phyloP scores from a whole-genome alignment of 1,284 basidiomycete genomes.

The Marasmius sp. region DNA sequence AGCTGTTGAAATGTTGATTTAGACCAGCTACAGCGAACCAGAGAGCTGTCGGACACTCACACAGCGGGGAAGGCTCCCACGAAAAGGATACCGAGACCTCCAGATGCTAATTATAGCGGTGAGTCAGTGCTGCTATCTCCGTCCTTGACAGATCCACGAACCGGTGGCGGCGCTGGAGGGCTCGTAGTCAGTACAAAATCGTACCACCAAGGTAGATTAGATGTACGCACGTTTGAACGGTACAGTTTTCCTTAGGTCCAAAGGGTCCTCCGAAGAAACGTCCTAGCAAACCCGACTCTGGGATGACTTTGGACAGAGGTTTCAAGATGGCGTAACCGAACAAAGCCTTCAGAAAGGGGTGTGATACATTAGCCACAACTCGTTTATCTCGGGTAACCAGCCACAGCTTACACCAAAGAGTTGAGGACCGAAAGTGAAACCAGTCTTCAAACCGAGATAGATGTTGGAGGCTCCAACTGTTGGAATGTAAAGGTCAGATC shows the following conservation, averaged over 20 bases:
- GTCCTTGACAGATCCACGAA: not conserved
- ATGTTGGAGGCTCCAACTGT: constrained; percentile 62
- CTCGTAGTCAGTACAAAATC: not conserved
- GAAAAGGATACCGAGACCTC: constrained; percentile 61
- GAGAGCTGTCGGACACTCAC: constrained; percentile 31
- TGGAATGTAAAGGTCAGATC: not conserved
- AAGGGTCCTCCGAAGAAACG: constrained; percentile 58
- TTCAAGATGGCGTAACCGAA: constrained; percentile 70
- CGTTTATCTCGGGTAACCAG: not conserved
- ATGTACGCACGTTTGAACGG: constrained; percentile 40
- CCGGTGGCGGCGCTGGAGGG: constrained; percentile 43
- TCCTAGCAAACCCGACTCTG: constrained; percentile 43
- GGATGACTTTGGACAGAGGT: constrained; percentile 50
- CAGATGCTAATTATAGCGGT: constrained; percentile 37
- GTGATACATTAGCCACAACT: not conserved
- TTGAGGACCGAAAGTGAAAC: constrained; percentile 66
- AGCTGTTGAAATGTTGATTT: constrained; percentile 20
- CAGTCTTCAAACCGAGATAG: constrained; percentile 71
- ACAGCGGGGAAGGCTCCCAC: constrained; percentile 69
- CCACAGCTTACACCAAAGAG: constrained; percentile 50
- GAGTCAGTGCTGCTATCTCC: not conserved
- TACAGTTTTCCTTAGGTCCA: constrained; percentile 70
- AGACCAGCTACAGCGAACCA: constrained; percentile 46
- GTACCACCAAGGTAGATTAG: constrained; percentile 7
- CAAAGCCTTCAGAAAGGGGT: constrained; percentile 40